Base-by-base conservation (phyloP, 2,329 filamentous ascomycete genomes). In the Pestalotiopsis sp. region DNA sequence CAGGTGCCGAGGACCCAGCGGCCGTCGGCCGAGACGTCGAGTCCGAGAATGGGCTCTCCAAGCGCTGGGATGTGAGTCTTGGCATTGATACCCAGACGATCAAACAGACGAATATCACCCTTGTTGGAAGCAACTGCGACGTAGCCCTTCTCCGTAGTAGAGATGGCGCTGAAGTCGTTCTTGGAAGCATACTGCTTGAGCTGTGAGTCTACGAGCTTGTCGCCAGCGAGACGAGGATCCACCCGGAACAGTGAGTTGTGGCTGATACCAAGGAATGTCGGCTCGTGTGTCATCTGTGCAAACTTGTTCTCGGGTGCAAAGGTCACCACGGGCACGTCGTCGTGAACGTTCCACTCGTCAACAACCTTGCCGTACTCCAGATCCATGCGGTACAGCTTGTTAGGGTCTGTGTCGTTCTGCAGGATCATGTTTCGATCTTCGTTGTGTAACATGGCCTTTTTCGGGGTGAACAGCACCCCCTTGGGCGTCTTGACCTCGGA, bases 291-390 rank as follows among this genome's bases (percentile, higher is more conserved):
- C 92, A 97, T 97, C 82, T 99, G 96, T 1, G 96, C 91, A 75
- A 98, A 99, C 88, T 99, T 99, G 87, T 91, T 97, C 79, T 98
- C 94, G 0, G 96, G 96, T 0, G 93, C 93, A 80, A 98, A 98
- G 10, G 91, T 96, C 66, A 93, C 90, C 69, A 98, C 93, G 0
- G 93, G 91, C 66, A 99, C 98, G 77, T 98, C 93, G 70, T 99
- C 95, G 76, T 99, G 95, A 14, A 99, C 88, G 74, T 97, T 97
- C 96, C 96, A 99, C 80, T 99, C 96, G 76, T 99, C 96, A 1
- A 98, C 94, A 44, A 99, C 93, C 82, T 98, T 98, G 72, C 96
- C 96, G 73, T 97, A 97, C 79, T 99, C 95, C 58, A 99, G 86
- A 81, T 99, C 96, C 96, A 99, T 98, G 59, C 93, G 93, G 79